Percentiles rank a stretch among this genome's conserved stretches.
phyloP scores from a whole-genome alignment of 192 early-diverging fungal genomes.

The Podochytrium sp. region DNA sequence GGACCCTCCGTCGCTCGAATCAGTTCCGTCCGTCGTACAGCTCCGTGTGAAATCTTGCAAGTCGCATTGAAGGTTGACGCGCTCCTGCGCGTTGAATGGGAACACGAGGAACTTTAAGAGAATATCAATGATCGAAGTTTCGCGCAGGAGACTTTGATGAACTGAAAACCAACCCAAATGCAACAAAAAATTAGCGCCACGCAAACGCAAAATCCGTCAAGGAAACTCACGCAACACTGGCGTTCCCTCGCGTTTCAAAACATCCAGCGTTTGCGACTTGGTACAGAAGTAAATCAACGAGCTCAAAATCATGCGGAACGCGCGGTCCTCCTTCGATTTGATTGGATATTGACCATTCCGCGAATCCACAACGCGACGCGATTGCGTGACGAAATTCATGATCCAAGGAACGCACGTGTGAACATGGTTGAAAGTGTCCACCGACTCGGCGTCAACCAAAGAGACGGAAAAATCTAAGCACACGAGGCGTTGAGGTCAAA shows the following conservation, averaged over 20 bases:
- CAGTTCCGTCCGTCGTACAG: no score
- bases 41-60: no score
- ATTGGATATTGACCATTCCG: constrained; percentile 25
- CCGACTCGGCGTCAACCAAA: constrained; percentile 20
- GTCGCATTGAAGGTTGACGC: constrained; percentile 16
- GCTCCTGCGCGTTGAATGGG: constrained; percentile 25
- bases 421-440: constrained; percentile 31
- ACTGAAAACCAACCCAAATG: constrained; percentile 6
- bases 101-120: constrained; percentile 30
- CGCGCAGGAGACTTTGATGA: constrained; percentile 41
- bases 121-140: constrained; percentile 39
- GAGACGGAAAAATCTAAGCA: constrained; percentile 38
- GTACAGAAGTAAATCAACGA: constrained; percentile 40
- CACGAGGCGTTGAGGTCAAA: no score
- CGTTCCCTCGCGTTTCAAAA: constrained; percentile 35
- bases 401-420: constrained; percentile 34
- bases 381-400: constrained; percentile 17
- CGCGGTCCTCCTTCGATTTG: constrained; percentile 22
- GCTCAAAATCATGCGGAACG: constrained; percentile 33
- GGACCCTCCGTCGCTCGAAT: no score
- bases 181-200: not conserved
- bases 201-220: not conserved
- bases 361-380: not conserved
- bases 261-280: constrained; percentile 28
- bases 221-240: constrained; percentile 18